phyloP scores from a whole-genome alignment of 2,329 filamentous ascomycete species.

The Scytalidium sp. region DNA sequence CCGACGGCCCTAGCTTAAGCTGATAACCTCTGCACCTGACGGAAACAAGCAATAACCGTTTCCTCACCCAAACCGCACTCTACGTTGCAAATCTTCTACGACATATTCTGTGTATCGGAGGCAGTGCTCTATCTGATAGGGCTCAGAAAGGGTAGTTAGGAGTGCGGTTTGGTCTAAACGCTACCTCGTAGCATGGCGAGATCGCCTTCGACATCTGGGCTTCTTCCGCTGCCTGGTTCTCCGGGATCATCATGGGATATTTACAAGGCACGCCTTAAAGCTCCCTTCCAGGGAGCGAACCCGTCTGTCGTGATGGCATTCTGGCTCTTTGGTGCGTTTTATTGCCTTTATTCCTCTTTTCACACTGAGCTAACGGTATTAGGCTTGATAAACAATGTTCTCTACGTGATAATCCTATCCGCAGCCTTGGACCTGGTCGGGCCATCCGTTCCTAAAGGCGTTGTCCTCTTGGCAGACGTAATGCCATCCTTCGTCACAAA shows the following conservation, averaged over 20 bases:
- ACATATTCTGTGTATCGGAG: too few species aligned
- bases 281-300: conserved; percentile 65
- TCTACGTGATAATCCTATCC: conserved; percentile 95
- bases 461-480: conserved; percentile 91
- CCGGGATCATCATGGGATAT: conserved; percentile 69
- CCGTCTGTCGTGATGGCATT: conserved; percentile 75
- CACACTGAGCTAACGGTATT: conserved; percentile 3
- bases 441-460: conserved; percentile 78
- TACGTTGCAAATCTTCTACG: too few species aligned
- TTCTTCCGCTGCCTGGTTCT: conserved; percentile 56
- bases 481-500: conserved; percentile 87
- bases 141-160: too few species aligned
- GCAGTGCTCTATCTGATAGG: too few species aligned
- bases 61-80: too few species aligned
- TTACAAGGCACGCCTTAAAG: conserved; percentile 63
- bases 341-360: neutral
- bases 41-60: too few species aligned
- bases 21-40: too few species aligned
- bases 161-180: too few species aligned
- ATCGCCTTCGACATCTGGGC: conserved; percentile 23
- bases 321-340: conserved; percentile 80
- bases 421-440: conserved; percentile 95
- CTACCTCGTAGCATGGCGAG: conserved; percentile 10
- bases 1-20: too few species aligned
- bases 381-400: conserved; percentile 95